Evolutionary conservation across 1,284 basidiomycete species (phyloP).

Genomic region (Puccinia novopanici): DNA sequence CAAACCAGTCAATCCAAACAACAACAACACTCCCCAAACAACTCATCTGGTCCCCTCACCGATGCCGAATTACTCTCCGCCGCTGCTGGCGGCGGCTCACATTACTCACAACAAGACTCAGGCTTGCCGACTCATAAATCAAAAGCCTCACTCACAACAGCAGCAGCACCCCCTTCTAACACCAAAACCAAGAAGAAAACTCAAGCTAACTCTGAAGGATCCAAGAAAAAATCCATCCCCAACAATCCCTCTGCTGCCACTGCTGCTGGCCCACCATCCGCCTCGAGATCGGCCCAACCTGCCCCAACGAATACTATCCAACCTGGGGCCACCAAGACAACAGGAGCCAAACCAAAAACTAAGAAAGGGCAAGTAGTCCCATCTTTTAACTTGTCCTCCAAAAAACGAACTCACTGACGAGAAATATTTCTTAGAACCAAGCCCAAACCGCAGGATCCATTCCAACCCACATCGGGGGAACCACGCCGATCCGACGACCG

Average conservation of each 20-base stretch:
- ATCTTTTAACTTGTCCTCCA: not conserved
- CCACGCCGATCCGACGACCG: not conserved
- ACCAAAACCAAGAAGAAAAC: not conserved
- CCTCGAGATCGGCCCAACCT: too few relatives aligned
- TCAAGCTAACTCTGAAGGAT: not conserved
- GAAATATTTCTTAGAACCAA: too few relatives aligned
- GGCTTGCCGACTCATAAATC: not conserved
- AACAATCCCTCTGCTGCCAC: too few relatives aligned
- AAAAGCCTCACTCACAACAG: not conserved
- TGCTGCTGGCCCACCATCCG: too few relatives aligned
- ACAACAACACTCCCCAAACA: conserved; percentile 17
- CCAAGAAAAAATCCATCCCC: not conserved
- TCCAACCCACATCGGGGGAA: not conserved
- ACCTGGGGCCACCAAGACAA: too few relatives aligned
- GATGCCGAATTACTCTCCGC: conserved; percentile 45
- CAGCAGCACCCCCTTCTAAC: not conserved
- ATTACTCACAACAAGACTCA: conserved; percentile 3
- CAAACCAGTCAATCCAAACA: conserved; percentile 9
- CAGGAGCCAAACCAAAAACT: not conserved
- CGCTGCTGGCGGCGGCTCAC: conserved; percentile 2
- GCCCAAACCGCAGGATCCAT: conserved; percentile 24
- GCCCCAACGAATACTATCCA: too few relatives aligned
- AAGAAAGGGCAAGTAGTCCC: conserved; percentile 26
- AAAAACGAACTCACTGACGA: not conserved
- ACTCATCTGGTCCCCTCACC: conserved; percentile 30